phyloP scores from a whole-genome alignment of 2,329 filamentous ascomycete species.

The Hypoxylon sp. region DNA sequence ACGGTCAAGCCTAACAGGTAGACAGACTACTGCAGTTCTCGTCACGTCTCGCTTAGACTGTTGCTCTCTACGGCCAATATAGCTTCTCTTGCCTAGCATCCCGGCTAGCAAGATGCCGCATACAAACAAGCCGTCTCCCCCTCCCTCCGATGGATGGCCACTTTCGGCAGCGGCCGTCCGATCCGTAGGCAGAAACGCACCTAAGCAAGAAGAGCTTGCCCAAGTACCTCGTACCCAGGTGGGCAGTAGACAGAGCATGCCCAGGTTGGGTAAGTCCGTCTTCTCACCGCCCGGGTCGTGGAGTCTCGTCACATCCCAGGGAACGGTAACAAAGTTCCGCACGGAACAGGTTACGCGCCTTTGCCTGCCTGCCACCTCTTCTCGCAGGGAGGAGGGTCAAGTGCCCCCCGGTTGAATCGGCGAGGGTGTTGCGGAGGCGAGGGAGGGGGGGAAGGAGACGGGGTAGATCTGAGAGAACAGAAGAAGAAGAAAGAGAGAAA shows the following conservation, averaged over 20 bases:
- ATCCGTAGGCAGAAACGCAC: slow-evolving; percentile 14
- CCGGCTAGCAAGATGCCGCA: slow-evolving; percentile 28
- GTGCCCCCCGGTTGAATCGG: not conserved
- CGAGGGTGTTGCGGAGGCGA: not conserved
- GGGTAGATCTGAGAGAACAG: not conserved
- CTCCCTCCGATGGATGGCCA: slow-evolving; percentile 27
- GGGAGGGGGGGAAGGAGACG: not conserved
- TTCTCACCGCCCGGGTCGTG: not conserved
- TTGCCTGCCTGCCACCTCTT: not conserved
- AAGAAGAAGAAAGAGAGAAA: no score
- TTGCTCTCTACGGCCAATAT: not conserved
- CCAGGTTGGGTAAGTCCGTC: no score
- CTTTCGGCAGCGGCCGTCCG: slow-evolving; percentile 33
- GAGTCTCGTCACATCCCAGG: not conserved
- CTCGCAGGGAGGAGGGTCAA: not conserved
- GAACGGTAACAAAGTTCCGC: not conserved
- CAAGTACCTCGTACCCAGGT: no score
- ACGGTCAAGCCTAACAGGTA: not conserved
- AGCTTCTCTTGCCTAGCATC: not conserved
- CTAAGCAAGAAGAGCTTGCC: not conserved
- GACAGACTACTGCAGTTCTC: slow-evolving; percentile 28
- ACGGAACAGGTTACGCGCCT: not conserved
- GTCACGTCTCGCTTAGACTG: slow-evolving; percentile 19
- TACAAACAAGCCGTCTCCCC: no score
- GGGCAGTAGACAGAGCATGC: no score